Base-by-base conservation (phyloP, 1,284 basidiomycete species). In the Tilletia walkeri region DNA sequence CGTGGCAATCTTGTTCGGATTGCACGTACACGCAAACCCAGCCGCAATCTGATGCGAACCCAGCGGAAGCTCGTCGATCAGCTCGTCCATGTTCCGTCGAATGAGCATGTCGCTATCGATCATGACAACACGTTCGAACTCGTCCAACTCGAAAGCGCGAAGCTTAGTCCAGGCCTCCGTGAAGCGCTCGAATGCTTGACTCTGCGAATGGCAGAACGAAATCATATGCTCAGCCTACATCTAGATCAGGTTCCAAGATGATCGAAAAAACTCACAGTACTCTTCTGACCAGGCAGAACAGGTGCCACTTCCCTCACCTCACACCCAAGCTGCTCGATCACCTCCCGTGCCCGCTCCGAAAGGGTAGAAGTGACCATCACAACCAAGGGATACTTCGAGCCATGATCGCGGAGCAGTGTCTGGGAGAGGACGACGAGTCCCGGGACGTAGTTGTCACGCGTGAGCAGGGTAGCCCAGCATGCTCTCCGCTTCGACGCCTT, bases 81-180 rank as follows among this genome's bases (percentile, higher is more conserved):
- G 86, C 73, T 95, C 94, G 84, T 98, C 95, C 91, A 98, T 95
- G 74, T 92, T 92, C 63, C 86, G 87, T 81, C 88, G 86, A 30
- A 96, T 87, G 70, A 96, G 87, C 93, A 98, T 98, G 85, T 97
- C 95, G 16, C 90, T 89, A 82, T 97, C 95, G 67, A 97, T 86
- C 63, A 96, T 86, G 59, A 94, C 90, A 56, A 96, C 86, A 16
- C 92, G 89, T 89, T 94, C 73, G 69, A 72, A 83, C 34, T 82
- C 77, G 30, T 47, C 66, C 38, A 83, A 67, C 34, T 77, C 76
- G n/a, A 79, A 79, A 0, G 78, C 81, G 2, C 80, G 73, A 7
- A 83, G 70, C 63, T 83, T 83, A n/a, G 80, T 81, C 81, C 81
- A 83, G 0, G 80, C 80, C 48, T 82, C 77, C 39, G 67, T 70